Evolutionary conservation across 2,329 filamentous ascomycete species (phyloP).

Genomic region (Aspergillus terreus): DNA sequence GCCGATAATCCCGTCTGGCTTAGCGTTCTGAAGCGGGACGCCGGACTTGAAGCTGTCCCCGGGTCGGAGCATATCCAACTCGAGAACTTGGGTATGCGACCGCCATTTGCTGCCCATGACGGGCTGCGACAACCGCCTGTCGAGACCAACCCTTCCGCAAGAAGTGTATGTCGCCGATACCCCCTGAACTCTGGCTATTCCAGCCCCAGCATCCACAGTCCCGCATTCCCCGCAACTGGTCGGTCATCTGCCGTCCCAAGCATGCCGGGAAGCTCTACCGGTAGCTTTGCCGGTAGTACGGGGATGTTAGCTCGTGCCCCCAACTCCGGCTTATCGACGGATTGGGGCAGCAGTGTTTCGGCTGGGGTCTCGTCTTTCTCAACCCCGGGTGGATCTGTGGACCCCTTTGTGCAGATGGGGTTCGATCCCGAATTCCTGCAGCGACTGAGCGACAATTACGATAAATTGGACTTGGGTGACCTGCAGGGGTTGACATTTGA

Average conservation of each 20-base stretch:
- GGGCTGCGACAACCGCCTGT: slow-evolving; percentile 30
- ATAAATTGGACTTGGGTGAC: slow-evolving; percentile 28
- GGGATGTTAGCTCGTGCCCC: slow-evolving; percentile 24
- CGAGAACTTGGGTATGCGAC: slow-evolving; percentile 39
- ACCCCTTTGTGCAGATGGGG: slow-evolving; percentile 36
- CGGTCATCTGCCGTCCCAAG: slow-evolving; percentile 35
- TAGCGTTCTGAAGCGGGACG: slow-evolving; percentile 42
- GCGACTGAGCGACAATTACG: slow-evolving; percentile 32
- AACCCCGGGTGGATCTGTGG: slow-evolving; percentile 26
- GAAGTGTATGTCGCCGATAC: slow-evolving; percentile 19
- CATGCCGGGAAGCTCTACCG: slow-evolving; percentile 31
- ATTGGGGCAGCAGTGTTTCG: slow-evolving; percentile 32
- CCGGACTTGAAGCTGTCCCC: slow-evolving; percentile 32
- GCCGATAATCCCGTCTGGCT: slow-evolving; percentile 47
- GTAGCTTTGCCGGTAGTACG: slow-evolving; percentile 33
- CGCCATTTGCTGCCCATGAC: slow-evolving; percentile 39
- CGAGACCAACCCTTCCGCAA: slow-evolving; percentile 30
- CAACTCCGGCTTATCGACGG: slow-evolving; percentile 26
- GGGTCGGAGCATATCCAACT: slow-evolving; percentile 33
- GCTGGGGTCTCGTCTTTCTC: slow-evolving; percentile 30
- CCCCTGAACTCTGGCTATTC: slow-evolving; percentile 24
- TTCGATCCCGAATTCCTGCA: slow-evolving; percentile 38
- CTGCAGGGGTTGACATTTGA: slow-evolving; percentile 26
- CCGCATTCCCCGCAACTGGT: slow-evolving; percentile 25
- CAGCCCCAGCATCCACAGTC: slow-evolving; percentile 31